These are phyloP conservation scores for Geotrichum restrictum DNA, from an alignment of 1,139 yeast species.

Conservation along the genomic window DNA sequence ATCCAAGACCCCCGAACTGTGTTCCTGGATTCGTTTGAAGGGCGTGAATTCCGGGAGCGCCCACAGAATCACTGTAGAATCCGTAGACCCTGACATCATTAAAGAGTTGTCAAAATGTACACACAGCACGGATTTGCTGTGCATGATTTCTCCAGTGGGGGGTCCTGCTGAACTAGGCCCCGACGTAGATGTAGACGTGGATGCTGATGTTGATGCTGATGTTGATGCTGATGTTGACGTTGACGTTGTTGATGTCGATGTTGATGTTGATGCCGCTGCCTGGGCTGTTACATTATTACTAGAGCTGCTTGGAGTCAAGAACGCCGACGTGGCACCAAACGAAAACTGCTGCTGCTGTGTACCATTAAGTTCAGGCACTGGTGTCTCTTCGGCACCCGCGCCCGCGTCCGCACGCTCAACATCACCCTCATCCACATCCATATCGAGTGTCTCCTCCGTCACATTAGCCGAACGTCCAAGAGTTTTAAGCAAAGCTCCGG, in stretches of 20 bases:
- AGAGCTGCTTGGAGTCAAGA: constrained; percentile 7
- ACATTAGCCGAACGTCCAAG: constrained; percentile 23
- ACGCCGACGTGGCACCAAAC: constrained; percentile 10
- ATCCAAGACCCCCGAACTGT: constrained; percentile 36
- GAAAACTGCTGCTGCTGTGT: constrained; percentile 1
- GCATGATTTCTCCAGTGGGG: constrained; percentile 28
- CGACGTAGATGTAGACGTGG: too few species aligned
- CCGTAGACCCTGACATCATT: constrained; percentile 40
- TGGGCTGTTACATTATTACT: not conserved
- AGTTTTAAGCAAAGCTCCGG: constrained; percentile 30
- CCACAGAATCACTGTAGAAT: constrained; percentile 38
- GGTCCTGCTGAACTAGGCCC: too few species aligned
- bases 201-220: too few species aligned
- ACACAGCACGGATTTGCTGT: constrained; percentile 39
- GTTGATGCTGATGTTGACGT: too few species aligned
- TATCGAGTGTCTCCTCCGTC: too few species aligned
- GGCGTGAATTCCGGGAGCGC: constrained; percentile 30
- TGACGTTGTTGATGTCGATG: too few species aligned
- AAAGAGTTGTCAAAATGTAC: constrained; percentile 35
- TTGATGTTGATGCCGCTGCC: not conserved
- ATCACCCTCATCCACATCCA: not conserved
- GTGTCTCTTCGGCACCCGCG: not conserved
- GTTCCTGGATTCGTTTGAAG: constrained; percentile 30
- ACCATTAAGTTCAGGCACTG: constrained; percentile 7
- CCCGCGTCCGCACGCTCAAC: constrained; percentile 3